These are phyloP conservation scores for Yarrowia sp. DNA, from an alignment of 805 yeast genomes.

Conservation along the genomic window DNA sequence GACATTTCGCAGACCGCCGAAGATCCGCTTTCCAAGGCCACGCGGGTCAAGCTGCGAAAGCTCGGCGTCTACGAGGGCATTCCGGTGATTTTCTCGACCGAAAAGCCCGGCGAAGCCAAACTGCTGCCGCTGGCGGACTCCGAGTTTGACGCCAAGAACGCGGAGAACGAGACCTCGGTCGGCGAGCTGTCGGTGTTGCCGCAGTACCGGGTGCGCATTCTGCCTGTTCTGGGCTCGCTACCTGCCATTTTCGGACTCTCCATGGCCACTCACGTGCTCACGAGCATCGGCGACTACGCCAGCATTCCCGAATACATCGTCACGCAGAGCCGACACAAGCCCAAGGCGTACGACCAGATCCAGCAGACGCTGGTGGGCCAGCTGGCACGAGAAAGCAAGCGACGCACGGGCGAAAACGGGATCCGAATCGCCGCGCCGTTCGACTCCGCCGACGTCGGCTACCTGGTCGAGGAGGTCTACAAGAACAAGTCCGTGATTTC, in stretches of 20 bases:
- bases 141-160: slow-evolving; percentile 75
- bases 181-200: slow-evolving; percentile 85
- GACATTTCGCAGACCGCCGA: slow-evolving; percentile 91
- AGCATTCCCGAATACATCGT: slow-evolving; percentile 50
- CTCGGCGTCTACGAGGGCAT: slow-evolving; percentile 78
- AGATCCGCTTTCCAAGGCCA: slow-evolving; percentile 89
- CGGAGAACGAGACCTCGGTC: slow-evolving; percentile 52
- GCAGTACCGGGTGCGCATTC: slow-evolving; percentile 90
- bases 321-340: slow-evolving; percentile 72
- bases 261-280: slow-evolving; percentile 81
- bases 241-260: slow-evolving; percentile 96
- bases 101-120: slow-evolving; percentile 95
- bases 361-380: slow-evolving; percentile 87
- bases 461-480: slow-evolving; percentile 88
- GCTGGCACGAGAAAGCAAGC: slow-evolving; percentile 54
- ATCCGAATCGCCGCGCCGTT: slow-evolving; percentile 73
- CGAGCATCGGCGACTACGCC: slow-evolving; percentile 77
- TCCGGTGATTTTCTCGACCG: slow-evolving; percentile 90
- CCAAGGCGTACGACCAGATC: slow-evolving; percentile 82
- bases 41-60: slow-evolving; percentile 81
- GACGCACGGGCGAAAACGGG: slow-evolving; percentile 65
- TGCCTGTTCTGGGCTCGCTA: slow-evolving; percentile 96
- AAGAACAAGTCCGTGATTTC: slow-evolving; percentile 91
- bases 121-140: slow-evolving; percentile 84
- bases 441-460: slow-evolving; percentile 69